Evolutionary conservation across 768 basidiomycete genomes (phyloP), one percentile per base, ranked within the genome.

Genomic region (Chlorophyllum brunneum): DNA sequence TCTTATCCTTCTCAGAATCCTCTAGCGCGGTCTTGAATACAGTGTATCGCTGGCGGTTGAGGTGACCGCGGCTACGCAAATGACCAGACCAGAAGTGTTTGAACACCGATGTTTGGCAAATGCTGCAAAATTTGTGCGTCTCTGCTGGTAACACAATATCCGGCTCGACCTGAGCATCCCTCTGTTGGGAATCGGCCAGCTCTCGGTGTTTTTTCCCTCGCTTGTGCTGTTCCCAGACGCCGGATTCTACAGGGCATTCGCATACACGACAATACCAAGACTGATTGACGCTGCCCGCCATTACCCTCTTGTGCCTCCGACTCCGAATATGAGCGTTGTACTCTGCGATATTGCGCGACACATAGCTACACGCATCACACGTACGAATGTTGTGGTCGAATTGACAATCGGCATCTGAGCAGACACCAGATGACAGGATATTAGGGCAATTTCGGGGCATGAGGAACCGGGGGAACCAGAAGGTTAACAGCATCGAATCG

Each of bases 1-100:
- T 67, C 47, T 80, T 81, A 55, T 84, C 81, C 36, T 70, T 72
- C 45, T 81, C 77, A 0, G 81, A 76, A 36, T 79, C 78, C 9
- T 80, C 77, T 11, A 81, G 49, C 0, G 71, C 76, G 1, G 69
- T 63, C 36, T 69, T 67, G 54, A 76, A 77, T 4, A 66, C 59
- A 0, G 70, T 56, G 51, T 70, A 80, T 5, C 51, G 57, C 57
- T 73, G 70, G 22, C 69, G 70, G 26, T 63, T 66, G 20, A 54
- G 53, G 55, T 82, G 80, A 13, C 58, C 62, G 0, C 29, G 3
- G 13, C 54, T 56, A 1, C 23, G 48, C 6, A 63, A 38, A 56
- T 81, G 80, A 0, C 31, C 26, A 2, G 48, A 22, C 79, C 75
- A 80, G 13, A 57, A 3, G 4, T 30, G 13, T 10, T 54, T 56